Conservation (phyloP, 2,329 filamentous ascomycete genomes). For the Rhexocercosporidium sp. region DNA sequence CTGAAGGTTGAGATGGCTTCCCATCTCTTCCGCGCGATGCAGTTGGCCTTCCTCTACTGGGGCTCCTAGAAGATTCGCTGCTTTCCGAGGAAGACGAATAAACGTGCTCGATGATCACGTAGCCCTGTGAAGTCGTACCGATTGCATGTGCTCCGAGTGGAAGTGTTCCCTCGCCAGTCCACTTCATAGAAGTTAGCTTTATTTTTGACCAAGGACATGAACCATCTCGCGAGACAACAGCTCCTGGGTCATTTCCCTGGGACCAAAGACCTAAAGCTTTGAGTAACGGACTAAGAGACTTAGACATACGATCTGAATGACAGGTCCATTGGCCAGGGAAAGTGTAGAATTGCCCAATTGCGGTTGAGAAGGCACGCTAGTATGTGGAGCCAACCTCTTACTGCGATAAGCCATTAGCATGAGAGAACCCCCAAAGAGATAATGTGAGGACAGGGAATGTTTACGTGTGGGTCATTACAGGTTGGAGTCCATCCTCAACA, state of each 20-base stretch:
- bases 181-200: neutral
- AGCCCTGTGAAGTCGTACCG: conserved; percentile 1
- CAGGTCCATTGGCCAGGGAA: neutral
- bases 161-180: neutral
- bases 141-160: neutral
- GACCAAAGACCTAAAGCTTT: no score
- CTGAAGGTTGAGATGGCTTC: neutral
- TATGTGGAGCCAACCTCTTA: neutral
- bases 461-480: neutral
- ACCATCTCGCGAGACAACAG: neutral
- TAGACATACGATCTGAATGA: neutral
- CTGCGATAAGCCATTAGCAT: neutral
- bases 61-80: conserved; percentile 4
- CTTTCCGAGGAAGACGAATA: neutral
- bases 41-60: neutral
- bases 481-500: neutral
- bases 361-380: neutral
- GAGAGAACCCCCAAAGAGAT: no score
- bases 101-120: neutral
- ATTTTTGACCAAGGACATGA: neutral
- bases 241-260: no score
- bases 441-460: no score
- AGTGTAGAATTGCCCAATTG: neutral
- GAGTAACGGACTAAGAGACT: neutral
- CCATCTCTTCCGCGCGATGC: neutral